Base-by-base conservation (phyloP, 805 yeast species). In the Kazachstania martiniae region DNA sequence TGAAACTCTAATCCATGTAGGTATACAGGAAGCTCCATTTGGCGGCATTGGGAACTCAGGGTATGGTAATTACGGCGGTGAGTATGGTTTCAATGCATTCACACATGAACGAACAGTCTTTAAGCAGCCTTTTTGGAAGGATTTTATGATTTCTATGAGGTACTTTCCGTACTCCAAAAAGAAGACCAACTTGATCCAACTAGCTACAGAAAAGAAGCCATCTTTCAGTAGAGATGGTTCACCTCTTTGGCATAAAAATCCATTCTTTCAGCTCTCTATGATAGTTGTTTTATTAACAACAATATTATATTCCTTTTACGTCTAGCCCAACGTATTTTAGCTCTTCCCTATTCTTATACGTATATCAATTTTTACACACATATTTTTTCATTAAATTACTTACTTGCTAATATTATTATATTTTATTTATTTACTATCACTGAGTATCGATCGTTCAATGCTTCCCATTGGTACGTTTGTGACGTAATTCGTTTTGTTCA, bases 31-130 rank as follows among this genome's bases (percentile, higher is more conserved):
- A 30, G 72, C 83, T 3, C 96, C 96, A 17, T 89, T 87, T 58
- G 97, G 97, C 21, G 97, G 97, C 16, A 61, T 87, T 35, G 95
- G 96, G 10, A 52, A 52, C 12, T 83, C 95, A 0, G 97, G 97
- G 1, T 61, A 63, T 36, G 96, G 96, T 8, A 59, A 68, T 21
- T 86, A 85, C 58, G 95, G 86, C 51, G 95, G 95, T 3, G 59
- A 57, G 39, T 65, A 59, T 51, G 78, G 86, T 7, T 67, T 75
- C 40, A 71, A 74, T 28, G 64, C 80, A n/a, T 87, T 87, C 49
- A 70, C 85, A 2, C 94, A 83, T 53, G 72, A 71, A 49, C 69
- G 94, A 46, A 70, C 86, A 0, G 62, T 76, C 3, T 51, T 82
- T 42, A 68, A 64, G 29, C 83, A 79, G 51, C 76, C 79, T 12